Evolutionary conservation across 371 early-diverging fungal genomes (phyloP).

Genomic region (Apophysomyces sp.): DNA sequence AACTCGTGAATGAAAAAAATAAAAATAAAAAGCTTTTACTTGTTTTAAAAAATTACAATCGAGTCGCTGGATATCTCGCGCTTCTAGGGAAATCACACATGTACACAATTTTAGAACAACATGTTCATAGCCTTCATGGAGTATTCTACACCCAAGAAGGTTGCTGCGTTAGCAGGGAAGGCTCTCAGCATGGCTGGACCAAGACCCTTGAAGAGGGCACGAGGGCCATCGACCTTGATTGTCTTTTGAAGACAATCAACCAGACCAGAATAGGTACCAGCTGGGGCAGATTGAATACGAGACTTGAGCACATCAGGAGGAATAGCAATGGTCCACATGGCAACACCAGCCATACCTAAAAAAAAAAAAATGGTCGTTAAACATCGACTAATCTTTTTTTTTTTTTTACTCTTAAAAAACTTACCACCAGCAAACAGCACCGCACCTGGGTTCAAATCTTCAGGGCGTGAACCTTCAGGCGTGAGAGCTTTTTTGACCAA

Average conservation of each 20-base stretch:
- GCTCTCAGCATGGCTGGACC: conserved; percentile 96
- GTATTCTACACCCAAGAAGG: conserved; percentile 54
- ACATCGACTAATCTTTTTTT: neutral
- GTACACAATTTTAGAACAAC: conserved; percentile 27
- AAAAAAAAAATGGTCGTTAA: neutral
- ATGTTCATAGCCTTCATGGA: conserved; percentile 46
- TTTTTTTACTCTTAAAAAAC: conserved; percentile 6
- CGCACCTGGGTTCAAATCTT: conserved; percentile 72
- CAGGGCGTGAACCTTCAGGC: conserved; percentile 68
- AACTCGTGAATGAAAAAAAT: no score
- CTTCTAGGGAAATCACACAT: neutral
- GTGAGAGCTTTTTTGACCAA: conserved; percentile 80
- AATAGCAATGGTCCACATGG: conserved; percentile 84
- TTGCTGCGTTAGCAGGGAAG: conserved; percentile 92
- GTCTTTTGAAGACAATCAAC: conserved; percentile 79
- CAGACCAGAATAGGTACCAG: conserved; percentile 88
- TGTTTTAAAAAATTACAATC: neutral
- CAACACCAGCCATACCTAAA: conserved; percentile 73
- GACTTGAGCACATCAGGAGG: conserved; percentile 98
- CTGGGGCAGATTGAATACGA: conserved; percentile 92
- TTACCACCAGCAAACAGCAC: conserved; percentile 94
- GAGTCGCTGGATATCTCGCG: neutral
- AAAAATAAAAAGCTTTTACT: no score
- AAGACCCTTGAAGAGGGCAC: conserved; percentile 94
- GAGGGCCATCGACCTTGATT: conserved; percentile 84